These are phyloP conservation scores for Solanum tarijense DNA, from an alignment of 257 asterid species.

Conservation along the genomic window DNA sequence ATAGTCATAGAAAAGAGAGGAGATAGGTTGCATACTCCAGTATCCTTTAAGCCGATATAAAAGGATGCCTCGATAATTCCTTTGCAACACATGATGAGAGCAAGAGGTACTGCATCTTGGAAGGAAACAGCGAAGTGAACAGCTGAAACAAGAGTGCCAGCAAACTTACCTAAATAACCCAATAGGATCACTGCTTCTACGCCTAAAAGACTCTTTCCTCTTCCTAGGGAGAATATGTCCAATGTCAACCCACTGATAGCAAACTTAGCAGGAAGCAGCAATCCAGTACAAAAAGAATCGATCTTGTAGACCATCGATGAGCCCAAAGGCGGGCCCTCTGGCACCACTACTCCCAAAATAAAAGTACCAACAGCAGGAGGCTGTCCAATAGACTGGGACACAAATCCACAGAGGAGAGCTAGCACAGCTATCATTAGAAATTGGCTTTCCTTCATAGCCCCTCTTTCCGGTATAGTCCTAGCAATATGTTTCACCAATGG, in stretches of 20 bases:
- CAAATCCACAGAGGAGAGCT: constrained; percentile 23
- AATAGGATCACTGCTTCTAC: constrained; percentile 13
- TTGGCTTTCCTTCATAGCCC: constrained; percentile 32
- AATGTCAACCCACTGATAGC: constrained; percentile 30
- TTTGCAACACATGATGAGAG: constrained; percentile 49
- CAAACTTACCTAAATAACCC: constrained; percentile 30
- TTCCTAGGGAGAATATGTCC: constrained; percentile 14
- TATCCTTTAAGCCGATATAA: constrained; percentile 28
- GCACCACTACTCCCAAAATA: constrained; percentile 27
- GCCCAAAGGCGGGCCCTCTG: constrained; percentile 45
- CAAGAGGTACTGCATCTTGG: constrained; percentile 36
- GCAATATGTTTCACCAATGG: constrained; percentile 14
- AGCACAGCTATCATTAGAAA: constrained; percentile 19
- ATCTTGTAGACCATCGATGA: constrained; percentile 25
- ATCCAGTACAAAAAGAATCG: constrained; percentile 16
- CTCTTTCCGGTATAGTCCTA: constrained; percentile 25
- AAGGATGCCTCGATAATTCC: constrained; percentile 44
- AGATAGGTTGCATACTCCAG: constrained; percentile 22
- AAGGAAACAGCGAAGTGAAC: constrained; percentile 20
- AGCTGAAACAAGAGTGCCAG: constrained; percentile 28
- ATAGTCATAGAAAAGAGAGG: background rate
- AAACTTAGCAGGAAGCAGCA: constrained; percentile 53
- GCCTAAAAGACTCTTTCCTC: background rate
- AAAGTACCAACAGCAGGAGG: constrained; percentile 41
- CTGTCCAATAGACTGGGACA: constrained; percentile 36